Percentiles rank a stretch among this genome's conserved stretches.
Evolutionary conservation across 2,329 filamentous ascomycete genomes (phyloP).

Genomic region (Aspergillus proliferans): DNA sequence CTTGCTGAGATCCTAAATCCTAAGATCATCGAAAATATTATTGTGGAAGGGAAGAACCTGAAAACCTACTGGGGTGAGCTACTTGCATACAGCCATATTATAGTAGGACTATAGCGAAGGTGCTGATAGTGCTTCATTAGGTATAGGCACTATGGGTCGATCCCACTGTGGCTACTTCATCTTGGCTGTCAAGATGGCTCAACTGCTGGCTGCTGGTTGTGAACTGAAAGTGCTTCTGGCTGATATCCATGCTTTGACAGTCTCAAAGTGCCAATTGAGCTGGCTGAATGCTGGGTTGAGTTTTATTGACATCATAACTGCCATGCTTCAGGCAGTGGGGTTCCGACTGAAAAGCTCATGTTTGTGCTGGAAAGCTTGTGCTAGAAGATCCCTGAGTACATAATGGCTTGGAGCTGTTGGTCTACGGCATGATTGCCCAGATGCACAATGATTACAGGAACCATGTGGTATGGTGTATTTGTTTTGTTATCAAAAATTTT

Average conservation of each 20-base stretch:
- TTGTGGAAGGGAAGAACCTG: conserved; percentile 24
- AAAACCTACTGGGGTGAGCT: conserved; percentile 29
- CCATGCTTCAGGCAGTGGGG: conserved; percentile 71
- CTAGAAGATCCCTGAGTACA: conserved; percentile 62
- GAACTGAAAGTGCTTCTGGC: conserved; percentile 69
- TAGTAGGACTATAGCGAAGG: conserved; percentile 1
- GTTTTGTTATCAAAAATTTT: neutral
- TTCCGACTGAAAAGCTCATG: conserved; percentile 69
- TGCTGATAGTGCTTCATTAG: conserved; percentile 5
- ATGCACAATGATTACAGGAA: conserved; percentile 73
- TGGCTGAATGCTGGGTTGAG: conserved; percentile 71
- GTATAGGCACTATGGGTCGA: conserved; percentile 73
- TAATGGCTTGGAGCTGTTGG: conserved; percentile 69
- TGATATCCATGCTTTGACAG: conserved; percentile 55
- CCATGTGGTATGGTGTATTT: conserved; percentile 60
- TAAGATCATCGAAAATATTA: conserved; percentile 37
- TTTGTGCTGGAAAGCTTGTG: conserved; percentile 83
- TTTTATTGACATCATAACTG: conserved; percentile 79
- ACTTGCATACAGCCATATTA: conserved; percentile 18
- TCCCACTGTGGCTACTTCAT: conserved; percentile 89
- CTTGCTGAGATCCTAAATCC: conserved; percentile 75
- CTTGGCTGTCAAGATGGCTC: conserved; percentile 80
- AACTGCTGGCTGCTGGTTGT: conserved; percentile 79
- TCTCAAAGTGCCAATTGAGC: conserved; percentile 74
- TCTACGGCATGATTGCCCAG: conserved; percentile 70